phyloP scores from a whole-genome alignment of 306 rosid species.

The Arachis stenosperma region DNA sequence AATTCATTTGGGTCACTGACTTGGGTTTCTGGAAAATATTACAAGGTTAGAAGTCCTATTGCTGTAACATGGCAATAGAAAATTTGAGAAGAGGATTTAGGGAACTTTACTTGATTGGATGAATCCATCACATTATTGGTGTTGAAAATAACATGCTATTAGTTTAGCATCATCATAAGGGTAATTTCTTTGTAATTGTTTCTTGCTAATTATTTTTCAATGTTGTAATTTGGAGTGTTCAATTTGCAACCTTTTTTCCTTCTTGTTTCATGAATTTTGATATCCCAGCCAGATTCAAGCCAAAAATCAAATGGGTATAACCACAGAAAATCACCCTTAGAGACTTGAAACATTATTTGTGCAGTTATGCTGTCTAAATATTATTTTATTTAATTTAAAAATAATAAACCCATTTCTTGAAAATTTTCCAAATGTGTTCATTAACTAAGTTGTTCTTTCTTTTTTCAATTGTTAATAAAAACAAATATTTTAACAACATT shows the following conservation, averaged over 20 bases:
- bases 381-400: too few species aligned
- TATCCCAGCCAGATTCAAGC: background rate
- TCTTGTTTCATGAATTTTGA: background rate
- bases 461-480: too few species aligned
- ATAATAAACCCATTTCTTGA: too few species aligned
- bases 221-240: background rate
- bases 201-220: slow-evolving; percentile 2
- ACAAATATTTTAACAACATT: too few species aligned
- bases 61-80: slow-evolving; percentile 62
- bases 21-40: slow-evolving; percentile 53
- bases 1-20: slow-evolving; percentile 61
- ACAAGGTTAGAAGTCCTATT: slow-evolving; percentile 68
- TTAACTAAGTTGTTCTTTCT: too few species aligned
- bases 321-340: too few species aligned
- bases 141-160: slow-evolving; percentile 5
- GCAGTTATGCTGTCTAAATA: too few species aligned
- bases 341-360: too few species aligned
- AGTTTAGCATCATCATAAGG: slow-evolving; percentile 4
- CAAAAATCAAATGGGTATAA: too few species aligned
- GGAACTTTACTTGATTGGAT: slow-evolving; percentile 1
- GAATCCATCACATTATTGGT: slow-evolving; percentile 11
- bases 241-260: background rate
- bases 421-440: too few species aligned
- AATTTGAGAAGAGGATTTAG: slow-evolving; percentile 1
- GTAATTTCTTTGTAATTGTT: slow-evolving; percentile 11